A percentile compares a stretch with the other conserved stretches of the same genome.
Conservation (phyloP, 176 grass and related monocot genomes). For the Zea mays region DNA sequence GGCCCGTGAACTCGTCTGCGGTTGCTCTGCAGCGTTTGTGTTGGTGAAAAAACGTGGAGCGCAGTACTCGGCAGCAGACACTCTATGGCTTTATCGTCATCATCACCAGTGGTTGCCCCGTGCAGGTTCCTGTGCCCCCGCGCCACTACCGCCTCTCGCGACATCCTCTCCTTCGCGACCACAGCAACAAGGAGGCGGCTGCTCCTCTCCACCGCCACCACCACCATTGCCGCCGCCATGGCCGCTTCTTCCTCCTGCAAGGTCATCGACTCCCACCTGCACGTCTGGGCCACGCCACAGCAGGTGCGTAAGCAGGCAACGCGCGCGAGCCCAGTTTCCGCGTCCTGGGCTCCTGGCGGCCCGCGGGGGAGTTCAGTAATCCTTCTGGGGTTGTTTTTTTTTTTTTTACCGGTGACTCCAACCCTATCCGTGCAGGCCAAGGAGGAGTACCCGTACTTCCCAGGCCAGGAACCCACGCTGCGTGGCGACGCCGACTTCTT, state of each 20-base stretch:
- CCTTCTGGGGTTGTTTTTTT: not conserved
- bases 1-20: not conserved
- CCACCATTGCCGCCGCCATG: constrained; percentile 31
- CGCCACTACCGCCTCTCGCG: constrained; percentile 1
- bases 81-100: constrained; percentile 26
- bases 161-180: not conserved
- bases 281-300: constrained; percentile 78
- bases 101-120: not conserved
- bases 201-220: constrained; percentile 32
- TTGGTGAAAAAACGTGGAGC: not conserved
- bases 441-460: constrained; percentile 60
- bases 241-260: constrained; percentile 43
- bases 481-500: constrained; percentile 79
- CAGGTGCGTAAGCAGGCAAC: constrained; percentile 36
- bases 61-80: not conserved
- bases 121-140: constrained; percentile 21
- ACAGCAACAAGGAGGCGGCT: constrained; percentile 22
- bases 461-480: constrained; percentile 71
- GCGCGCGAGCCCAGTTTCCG: not conserved
- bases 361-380: not conserved
- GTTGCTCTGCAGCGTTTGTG: not conserved
- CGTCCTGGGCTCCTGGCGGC: not conserved
- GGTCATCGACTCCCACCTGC: constrained; percentile 82
- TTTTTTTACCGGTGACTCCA: too few relatives aligned
- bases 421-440: constrained; percentile 40